Conservation (phyloP, 176 grass and related monocot genomes). For the Typha latifolia region DNA sequence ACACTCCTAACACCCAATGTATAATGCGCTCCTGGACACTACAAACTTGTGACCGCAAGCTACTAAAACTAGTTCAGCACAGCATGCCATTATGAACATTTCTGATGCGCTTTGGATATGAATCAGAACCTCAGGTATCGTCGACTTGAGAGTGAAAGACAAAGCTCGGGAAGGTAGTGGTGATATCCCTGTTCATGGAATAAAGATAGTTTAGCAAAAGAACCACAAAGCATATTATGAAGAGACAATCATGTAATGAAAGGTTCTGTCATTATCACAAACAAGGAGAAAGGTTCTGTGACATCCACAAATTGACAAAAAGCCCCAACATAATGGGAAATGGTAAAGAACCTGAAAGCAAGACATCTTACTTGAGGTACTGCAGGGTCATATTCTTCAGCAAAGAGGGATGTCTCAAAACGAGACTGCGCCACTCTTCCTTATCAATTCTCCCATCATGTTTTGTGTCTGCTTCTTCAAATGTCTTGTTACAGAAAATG, state of each 20-base stretch:
- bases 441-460: constrained; percentile 32
- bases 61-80: too few species aligned
- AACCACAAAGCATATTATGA: too few species aligned
- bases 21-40: too few species aligned
- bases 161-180: neutral
- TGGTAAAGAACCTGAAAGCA: neutral
- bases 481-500: constrained; percentile 16
- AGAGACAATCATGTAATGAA: too few species aligned
- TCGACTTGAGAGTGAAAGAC: neutral
- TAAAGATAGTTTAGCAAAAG: neutral
- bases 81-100: too few species aligned
- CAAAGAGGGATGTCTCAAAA: constrained; percentile 34
- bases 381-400: constrained; percentile 35
- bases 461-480: constrained; percentile 33
- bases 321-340: neutral
- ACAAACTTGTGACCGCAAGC: too few species aligned
- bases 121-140: neutral
- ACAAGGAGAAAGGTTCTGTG: too few species aligned
- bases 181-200: neutral
- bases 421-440: constrained; percentile 31
- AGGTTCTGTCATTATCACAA: too few species aligned
- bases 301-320: neutral
- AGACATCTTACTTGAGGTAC: constrained; percentile 23
- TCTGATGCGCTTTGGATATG: too few species aligned
- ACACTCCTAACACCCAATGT: too few species aligned